phyloP scores from a whole-genome alignment of 495 filamentous ascomycete genomes.

The Bombardia bombarda region DNA sequence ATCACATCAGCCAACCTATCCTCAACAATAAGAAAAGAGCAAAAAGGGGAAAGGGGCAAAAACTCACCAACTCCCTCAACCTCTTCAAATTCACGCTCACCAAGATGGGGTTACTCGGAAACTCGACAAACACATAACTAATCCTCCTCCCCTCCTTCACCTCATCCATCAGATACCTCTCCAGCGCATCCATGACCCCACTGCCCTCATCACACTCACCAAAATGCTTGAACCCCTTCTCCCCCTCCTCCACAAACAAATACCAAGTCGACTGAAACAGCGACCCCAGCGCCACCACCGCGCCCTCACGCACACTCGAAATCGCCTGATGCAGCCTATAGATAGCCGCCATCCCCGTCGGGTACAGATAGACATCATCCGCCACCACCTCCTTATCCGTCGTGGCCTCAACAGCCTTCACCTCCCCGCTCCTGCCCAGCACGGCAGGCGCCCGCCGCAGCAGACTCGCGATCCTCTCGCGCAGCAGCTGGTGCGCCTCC shows the following conservation, averaged over 20 bases:
- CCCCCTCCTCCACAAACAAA: slow-evolving; percentile 21
- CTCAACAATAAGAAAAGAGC: neutral
- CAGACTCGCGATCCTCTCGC: slow-evolving; percentile 27
- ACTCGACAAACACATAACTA: slow-evolving; percentile 34
- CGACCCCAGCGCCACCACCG: slow-evolving; percentile 24
- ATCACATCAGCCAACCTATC: neutral
- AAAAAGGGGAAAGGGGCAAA: neutral
- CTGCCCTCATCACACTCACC: slow-evolving; percentile 22
- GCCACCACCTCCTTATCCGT: slow-evolving; percentile 6
- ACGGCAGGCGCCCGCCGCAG: slow-evolving; percentile 20
- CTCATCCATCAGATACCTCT: slow-evolving; percentile 25
- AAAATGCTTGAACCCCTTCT: slow-evolving; percentile 30
- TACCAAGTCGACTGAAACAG: slow-evolving; percentile 30
- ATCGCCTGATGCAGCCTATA: slow-evolving; percentile 13
- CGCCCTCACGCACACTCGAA: slow-evolving; percentile 6
- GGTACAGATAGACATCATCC: slow-evolving; percentile 36
- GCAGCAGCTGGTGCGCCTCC: slow-evolving; percentile 19
- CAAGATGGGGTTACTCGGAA: slow-evolving; percentile 40
- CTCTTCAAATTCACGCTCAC: slow-evolving; percentile 33
- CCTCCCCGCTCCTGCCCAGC: too few relatives aligned
- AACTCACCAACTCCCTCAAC: slow-evolving; percentile 23
- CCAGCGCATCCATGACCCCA: slow-evolving; percentile 30
- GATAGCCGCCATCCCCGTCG: slow-evolving; percentile 42
- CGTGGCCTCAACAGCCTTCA: too few relatives aligned
- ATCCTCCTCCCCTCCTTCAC: slow-evolving; percentile 17